Percentiles rank a stretch among this genome's conserved stretches.
Conservation (phyloP, 345 rosid species). For the Trapa bicornis region DNA sequence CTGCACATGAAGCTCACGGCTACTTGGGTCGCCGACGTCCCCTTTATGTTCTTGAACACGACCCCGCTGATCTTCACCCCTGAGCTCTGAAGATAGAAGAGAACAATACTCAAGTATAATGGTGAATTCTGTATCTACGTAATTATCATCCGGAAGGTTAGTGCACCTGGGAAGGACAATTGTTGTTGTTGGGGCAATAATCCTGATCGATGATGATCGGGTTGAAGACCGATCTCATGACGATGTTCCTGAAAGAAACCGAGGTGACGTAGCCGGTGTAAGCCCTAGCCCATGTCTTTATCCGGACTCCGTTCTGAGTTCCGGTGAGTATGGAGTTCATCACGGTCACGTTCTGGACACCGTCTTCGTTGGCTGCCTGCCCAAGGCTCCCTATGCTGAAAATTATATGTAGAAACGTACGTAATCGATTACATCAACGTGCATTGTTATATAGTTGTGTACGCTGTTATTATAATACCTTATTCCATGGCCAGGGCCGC, state of each 20-base stretch:
- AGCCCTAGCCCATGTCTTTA: constrained; percentile 24
- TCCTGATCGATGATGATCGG: constrained; percentile 28
- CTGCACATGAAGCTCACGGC: constrained; percentile 20
- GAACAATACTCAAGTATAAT: too few relatives aligned
- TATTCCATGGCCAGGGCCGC: constrained; percentile 41
- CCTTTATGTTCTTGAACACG: constrained; percentile 18
- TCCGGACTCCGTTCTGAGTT: constrained; percentile 20
- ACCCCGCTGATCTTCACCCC: constrained; percentile 24
- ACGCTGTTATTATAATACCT: background rate
- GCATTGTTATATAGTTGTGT: too few relatives aligned
- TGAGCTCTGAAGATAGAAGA: constrained; percentile 1
- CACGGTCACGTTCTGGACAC: constrained; percentile 11
- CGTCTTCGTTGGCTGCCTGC: background rate
- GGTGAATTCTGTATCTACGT: too few relatives aligned
- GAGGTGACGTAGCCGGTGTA: background rate
- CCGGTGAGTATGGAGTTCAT: constrained; percentile 8
- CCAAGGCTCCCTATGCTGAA: constrained; percentile 33
- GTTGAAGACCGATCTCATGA: constrained; percentile 10
- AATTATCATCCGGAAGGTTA: too few relatives aligned
- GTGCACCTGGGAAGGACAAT: constrained; percentile 7
- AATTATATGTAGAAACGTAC: background rate
- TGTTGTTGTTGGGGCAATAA: constrained; percentile 15
- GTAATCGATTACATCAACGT: too few relatives aligned
- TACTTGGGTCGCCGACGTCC: constrained; percentile 20
- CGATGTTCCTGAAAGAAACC: constrained; percentile 12